phyloP scores from a whole-genome alignment of 1,139 yeast species.

The Diutina pseudorugosa region DNA sequence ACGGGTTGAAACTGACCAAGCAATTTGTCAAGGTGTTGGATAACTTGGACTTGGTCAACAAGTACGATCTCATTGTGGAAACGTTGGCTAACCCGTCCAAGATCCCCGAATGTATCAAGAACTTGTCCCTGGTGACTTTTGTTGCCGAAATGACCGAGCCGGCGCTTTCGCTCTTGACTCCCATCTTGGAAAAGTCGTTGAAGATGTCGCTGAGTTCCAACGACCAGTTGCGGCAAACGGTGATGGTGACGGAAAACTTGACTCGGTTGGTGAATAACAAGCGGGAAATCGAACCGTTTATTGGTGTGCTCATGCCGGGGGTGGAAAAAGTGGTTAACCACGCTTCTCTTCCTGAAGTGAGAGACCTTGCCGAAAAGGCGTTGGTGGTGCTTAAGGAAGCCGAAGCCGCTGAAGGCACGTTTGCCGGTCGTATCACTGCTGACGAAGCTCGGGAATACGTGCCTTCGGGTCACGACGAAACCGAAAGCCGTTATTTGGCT shows the following conservation, averaged over 20 bases:
- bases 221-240: conserved; percentile 94
- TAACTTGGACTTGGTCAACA: conserved; percentile 82
- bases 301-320: conserved; percentile 83
- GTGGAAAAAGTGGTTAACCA: conserved; percentile 77
- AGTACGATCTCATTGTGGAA: conserved; percentile 73
- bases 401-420: conserved; percentile 52
- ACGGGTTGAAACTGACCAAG: conserved; percentile 60
- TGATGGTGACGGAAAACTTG: conserved; percentile 88
- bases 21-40: conserved; percentile 74
- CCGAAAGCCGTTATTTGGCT: conserved; percentile 38
- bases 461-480: conserved; percentile 20
- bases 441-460: conserved; percentile 43
- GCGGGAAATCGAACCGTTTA: conserved; percentile 77
- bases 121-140: conserved; percentile 86
- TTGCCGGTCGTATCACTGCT: conserved; percentile 59
- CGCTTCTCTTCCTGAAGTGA: conserved; percentile 93
- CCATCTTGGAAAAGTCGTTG: conserved; percentile 83
- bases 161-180: conserved; percentile 79
- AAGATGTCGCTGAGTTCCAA: conserved; percentile 84
- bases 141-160: conserved; percentile 99
- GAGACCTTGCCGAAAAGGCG: conserved; percentile 87
- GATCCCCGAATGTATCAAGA: conserved; percentile 82
- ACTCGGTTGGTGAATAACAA: conserved; percentile 92
- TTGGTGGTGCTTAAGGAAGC: conserved; percentile 72
- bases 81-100: conserved; percentile 84